phyloP scores from a whole-genome alignment of 192 early-diverging fungal genomes.

The Linnemannia exigua region DNA sequence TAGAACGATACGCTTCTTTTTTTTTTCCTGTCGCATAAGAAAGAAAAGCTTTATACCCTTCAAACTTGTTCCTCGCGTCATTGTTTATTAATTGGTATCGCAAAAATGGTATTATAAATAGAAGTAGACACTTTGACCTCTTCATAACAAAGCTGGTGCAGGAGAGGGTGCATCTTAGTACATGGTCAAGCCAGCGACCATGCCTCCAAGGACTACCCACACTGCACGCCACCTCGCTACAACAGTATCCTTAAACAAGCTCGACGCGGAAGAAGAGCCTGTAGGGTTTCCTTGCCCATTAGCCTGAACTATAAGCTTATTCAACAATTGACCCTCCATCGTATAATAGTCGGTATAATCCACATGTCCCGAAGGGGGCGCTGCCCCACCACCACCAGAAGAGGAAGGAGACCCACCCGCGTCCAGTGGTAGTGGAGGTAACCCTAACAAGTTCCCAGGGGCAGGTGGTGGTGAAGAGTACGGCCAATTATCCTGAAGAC shows the following conservation, averaged over 20 bases:
- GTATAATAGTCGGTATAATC: neutral
- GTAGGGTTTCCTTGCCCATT: neutral
- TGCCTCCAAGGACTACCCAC: neutral
- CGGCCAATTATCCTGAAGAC: constrained; percentile 24
- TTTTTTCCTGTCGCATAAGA: neutral
- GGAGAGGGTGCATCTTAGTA: neutral
- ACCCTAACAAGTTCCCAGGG: neutral
- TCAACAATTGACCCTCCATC: neutral
- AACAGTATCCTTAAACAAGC: neutral
- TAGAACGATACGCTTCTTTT: neutral
- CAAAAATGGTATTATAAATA: neutral
- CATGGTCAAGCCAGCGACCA: neutral
- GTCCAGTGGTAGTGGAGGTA: neutral
- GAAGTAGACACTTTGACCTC: neutral
- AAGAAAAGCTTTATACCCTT: no score
- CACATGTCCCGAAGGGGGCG: neutral
- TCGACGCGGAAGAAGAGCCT: neutral
- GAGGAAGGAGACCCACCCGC: neutral
- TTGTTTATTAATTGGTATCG: neutral
- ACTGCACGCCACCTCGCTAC: neutral
- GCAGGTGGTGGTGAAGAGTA: neutral
- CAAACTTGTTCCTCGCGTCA: neutral
- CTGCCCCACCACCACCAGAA: neutral
- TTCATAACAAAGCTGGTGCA: neutral
- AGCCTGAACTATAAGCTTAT: neutral